Percentiles rank a stretch among this genome's conserved stretches.
Conservation (phyloP, 2,329 filamentous ascomycete genomes). For the Pseudodiploospora longispora region DNA sequence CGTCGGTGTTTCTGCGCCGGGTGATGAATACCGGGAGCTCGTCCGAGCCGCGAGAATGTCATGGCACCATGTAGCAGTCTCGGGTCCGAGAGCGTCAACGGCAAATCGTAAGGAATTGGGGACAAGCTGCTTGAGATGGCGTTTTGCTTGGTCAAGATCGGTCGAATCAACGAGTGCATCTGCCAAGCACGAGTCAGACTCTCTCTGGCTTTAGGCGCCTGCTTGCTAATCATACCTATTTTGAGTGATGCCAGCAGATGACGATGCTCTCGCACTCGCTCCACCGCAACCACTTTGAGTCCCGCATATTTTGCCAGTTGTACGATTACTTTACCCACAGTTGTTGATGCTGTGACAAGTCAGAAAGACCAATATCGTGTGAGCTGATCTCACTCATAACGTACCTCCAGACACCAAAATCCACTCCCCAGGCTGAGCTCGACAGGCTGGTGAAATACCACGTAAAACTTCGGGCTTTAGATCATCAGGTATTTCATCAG, state of each 20-base stretch:
- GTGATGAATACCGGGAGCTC: constrained; percentile 6
- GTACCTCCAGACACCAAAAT: constrained; percentile 5
- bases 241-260: not conserved
- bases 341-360: constrained; percentile 4
- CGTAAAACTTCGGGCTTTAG: constrained; percentile 3
- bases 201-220: not conserved
- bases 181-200: not conserved
- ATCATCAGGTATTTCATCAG: constrained; percentile 7
- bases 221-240: not conserved
- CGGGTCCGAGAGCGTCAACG: constrained; percentile 2
- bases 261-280: not conserved
- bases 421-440: constrained; percentile 7
- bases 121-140: constrained; percentile 2
- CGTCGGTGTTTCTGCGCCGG: constrained; percentile 4
- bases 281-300: constrained; percentile 3
- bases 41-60: constrained; percentile 6
- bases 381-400: not conserved
- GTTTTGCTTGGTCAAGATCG: constrained; percentile 6
- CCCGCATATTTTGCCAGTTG: constrained; percentile 5
- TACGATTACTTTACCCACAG: constrained; percentile 1
- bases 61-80: constrained; percentile 5
- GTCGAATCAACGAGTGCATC: constrained; percentile 2
- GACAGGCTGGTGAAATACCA: constrained; percentile 3
- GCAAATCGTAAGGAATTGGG: constrained; percentile 4
- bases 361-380: not conserved